Evolutionary conservation across 768 basidiomycete genomes (phyloP), one percentile per base, ranked within the genome.

Genomic region (Postia placenta): DNA sequence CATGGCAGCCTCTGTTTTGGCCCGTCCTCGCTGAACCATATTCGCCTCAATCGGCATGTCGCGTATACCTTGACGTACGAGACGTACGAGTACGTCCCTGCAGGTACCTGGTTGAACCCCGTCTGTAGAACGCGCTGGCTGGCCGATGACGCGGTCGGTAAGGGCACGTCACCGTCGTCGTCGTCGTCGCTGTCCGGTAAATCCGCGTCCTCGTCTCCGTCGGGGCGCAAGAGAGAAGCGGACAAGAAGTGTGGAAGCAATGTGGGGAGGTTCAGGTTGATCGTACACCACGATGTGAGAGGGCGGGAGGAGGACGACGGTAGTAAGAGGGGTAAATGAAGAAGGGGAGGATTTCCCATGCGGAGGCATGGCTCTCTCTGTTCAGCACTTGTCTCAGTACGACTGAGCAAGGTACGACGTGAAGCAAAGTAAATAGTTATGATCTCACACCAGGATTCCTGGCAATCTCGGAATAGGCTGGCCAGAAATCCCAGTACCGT

Each of bases 51-150:
- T 30, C 87, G 76, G 66, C 88, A 91, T 30, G 77, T 87, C 20
- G 87, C 86, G 61, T 88, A 84, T 39, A 91, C 75, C 62, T 82
- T 85, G 56, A 90, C 70, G 57, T 80, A 85, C n/a, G 79, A 74
- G 40, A 84, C 72, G 69, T 85, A 79, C 0, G 83, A 79, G 60
- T 80, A 86, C 41, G 67, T 66, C 42, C 79, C 79, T 51, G 66
- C 69, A 19, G 87, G 86, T 36, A 71, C 55, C n/a, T 45, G 53
- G 1, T 38, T 33, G 14, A 12, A 25, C 11, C 58, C 63, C 54
- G 55, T 45, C 44, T 55, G 48, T 52, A 55, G 28, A 41, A 57
- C 51, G 9, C 30, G 30, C 52, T 42, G 26, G 45, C 12, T 35
- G 49, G 48, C 54, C 48, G 20, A 37, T 30, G 19, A 47, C 50